phyloP scores from a whole-genome alignment of 768 basidiomycete species.

The Amanita polypyramis region DNA sequence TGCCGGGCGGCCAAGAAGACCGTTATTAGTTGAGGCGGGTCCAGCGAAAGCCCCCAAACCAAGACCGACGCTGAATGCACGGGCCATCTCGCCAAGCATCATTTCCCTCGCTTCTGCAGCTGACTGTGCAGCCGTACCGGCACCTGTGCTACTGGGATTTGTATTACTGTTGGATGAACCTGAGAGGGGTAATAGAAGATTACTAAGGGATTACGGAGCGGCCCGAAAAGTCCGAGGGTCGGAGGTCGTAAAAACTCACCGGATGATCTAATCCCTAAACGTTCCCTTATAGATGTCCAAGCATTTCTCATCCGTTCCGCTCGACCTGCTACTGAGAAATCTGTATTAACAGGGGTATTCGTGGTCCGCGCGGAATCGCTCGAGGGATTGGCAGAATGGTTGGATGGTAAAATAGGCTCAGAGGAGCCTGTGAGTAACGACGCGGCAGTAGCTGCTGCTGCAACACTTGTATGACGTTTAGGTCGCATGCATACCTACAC shows the following conservation, averaged over 20 bases:
- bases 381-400: constrained; percentile 32
- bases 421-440: constrained; percentile 70
- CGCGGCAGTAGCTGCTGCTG: constrained; percentile 86
- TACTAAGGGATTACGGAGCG: constrained; percentile 1
- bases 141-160: not conserved
- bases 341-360: constrained; percentile 11
- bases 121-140: constrained; percentile 4
- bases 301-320: constrained; percentile 49
- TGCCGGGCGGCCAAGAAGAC: not conserved
- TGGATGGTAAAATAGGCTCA: constrained; percentile 50
- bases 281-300: constrained; percentile 61
- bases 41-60: constrained; percentile 27
- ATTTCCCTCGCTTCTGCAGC: constrained; percentile 49
- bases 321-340: constrained; percentile 21
- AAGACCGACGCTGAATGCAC: constrained; percentile 68
- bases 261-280: constrained; percentile 41
- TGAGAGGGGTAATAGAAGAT: not conserved
- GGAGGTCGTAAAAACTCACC: constrained; percentile 12
- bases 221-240: constrained; percentile 3
- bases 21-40: constrained; percentile 5
- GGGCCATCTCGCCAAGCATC: constrained; percentile 74
- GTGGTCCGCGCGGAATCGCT: constrained; percentile 24
- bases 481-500: not conserved
- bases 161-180: constrained; percentile 3
- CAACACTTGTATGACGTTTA: constrained; percentile 41